These are phyloP conservation scores for Corynespora cassiicola DNA, from an alignment of 2,329 filamentous ascomycete genomes.

Conservation along the genomic window DNA sequence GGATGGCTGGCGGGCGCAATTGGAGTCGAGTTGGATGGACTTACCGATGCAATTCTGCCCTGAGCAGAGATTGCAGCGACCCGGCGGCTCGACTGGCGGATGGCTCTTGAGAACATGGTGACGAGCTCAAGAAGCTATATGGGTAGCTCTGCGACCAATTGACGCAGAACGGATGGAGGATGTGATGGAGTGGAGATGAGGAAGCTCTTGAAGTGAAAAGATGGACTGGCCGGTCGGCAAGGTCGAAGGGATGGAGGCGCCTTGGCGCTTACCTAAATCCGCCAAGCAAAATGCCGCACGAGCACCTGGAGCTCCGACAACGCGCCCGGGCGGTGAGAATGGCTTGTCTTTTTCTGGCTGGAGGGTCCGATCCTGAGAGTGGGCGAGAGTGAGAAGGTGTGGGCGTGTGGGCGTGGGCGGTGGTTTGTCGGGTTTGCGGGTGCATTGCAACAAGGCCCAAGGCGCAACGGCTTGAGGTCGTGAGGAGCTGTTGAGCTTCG, in stretches of 20 bases:
- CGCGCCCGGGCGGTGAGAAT: too few relatives aligned
- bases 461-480: too few relatives aligned
- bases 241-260: too few relatives aligned
- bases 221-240: neutral
- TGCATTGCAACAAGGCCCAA: too few relatives aligned
- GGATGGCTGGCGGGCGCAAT: constrained; percentile 48
- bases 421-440: too few relatives aligned
- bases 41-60: constrained; percentile 92
- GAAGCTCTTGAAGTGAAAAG: constrained; percentile 30
- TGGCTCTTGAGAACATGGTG: constrained; percentile 96
- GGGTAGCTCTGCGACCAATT: constrained; percentile 51
- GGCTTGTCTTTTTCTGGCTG: too few relatives aligned
- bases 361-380: too few relatives aligned
- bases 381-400: too few relatives aligned
- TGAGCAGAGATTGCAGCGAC: constrained; percentile 92
- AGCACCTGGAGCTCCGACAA: too few relatives aligned
- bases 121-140: constrained; percentile 52
- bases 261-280: neutral
- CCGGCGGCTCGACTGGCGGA: constrained; percentile 95
- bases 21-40: constrained; percentile 61
- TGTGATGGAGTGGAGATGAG: constrained; percentile 43
- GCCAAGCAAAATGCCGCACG: constrained; percentile 5
- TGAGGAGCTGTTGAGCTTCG: too few relatives aligned
- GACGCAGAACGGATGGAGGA: constrained; percentile 48
- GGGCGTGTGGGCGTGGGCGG: too few relatives aligned